Conservation (phyloP, 352 stramenopile genomes). For the Globisporangium sylvaticum region DNA sequence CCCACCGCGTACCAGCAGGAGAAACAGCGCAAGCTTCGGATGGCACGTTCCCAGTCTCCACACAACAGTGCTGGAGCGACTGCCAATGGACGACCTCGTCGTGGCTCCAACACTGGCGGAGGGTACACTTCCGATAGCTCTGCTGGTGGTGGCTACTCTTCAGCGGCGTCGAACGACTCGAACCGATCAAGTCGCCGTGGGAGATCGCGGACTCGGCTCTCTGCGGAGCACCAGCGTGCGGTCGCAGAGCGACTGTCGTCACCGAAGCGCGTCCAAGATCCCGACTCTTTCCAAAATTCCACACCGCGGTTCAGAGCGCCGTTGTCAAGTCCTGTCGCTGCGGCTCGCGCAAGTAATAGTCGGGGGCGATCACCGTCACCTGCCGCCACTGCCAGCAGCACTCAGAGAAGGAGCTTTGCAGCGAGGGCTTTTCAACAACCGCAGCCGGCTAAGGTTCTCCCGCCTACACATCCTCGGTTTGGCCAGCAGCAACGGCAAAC, state of each 20-base stretch:
- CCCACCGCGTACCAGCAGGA: slow-evolving; percentile 81
- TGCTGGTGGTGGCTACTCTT: slow-evolving; percentile 62
- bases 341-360: slow-evolving; percentile 9
- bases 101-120: slow-evolving; percentile 14
- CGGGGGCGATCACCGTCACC: slow-evolving; percentile 30
- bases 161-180: slow-evolving; percentile 45
- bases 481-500: neutral
- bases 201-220: slow-evolving; percentile 28
- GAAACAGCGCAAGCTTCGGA: slow-evolving; percentile 49
- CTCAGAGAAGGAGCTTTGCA: neutral
- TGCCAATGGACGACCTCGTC: neutral
- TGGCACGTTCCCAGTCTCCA: slow-evolving; percentile 33
- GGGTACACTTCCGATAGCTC: slow-evolving; percentile 71
- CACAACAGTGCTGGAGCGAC: neutral
- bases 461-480: slow-evolving; percentile 2
- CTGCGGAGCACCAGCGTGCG: slow-evolving; percentile 54
- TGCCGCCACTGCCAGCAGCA: neutral
- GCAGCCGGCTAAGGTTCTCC: neutral
- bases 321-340: slow-evolving; percentile 20
- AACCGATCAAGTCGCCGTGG: slow-evolving; percentile 43
- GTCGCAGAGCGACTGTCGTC: slow-evolving; percentile 52
- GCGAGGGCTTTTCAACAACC: neutral
- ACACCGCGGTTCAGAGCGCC: slow-evolving; percentile 26
- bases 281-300: slow-evolving; percentile 3
- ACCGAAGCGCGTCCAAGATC: slow-evolving; percentile 30